Base-by-base conservation (phyloP, 169 alveolate species). In the Condylostoma magnum region DNA sequence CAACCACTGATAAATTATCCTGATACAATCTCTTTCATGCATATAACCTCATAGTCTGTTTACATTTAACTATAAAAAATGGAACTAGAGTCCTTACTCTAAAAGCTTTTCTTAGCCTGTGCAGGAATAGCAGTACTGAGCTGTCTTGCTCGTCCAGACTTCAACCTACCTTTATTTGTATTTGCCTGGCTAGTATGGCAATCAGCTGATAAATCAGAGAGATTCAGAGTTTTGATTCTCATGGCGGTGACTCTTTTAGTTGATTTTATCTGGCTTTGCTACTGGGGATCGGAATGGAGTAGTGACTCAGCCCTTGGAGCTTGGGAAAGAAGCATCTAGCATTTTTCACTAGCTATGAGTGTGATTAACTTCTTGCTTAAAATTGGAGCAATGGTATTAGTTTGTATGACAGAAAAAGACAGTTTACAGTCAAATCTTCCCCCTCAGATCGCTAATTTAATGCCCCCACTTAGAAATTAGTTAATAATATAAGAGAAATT, bases 251-350 rank as follows among this genome's bases (percentile, higher is more conserved):
- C 76, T 27, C 38, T 67, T 30, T 28, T 67, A 1, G 76, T 67
- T 27, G 76, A 67, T 50, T 67, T 67, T 31, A 50, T 67, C 31
- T 67, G 76, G 76, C 65, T 67, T 15, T 67, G 60, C 34, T 67
- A 67, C 50, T 67, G 76, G 76, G 76, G 76, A 46, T 48, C 66
- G 12, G 60, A 18, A 22, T 67, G 60, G 48, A 33, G 48, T 30
- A 33, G 36, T 20, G 54, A 63, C 38, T 31, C 3, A 25, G 76
- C 46, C 20, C 31, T 33, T 15, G 76, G 76, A 28, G 10, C 18
- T 28, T 67, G 76, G 76, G 76, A 67, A 50, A 8, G 41, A 20
- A 65, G 76, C 46, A 36, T 67, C 30, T 65, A 67, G 31, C 76
- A 67, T 34, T 67, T 67, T 50, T 47, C 38, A 1, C 22, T 67